These are phyloP conservation scores for Citrus inodora DNA, from an alignment of 345 rosid species.

Conservation along the genomic window DNA sequence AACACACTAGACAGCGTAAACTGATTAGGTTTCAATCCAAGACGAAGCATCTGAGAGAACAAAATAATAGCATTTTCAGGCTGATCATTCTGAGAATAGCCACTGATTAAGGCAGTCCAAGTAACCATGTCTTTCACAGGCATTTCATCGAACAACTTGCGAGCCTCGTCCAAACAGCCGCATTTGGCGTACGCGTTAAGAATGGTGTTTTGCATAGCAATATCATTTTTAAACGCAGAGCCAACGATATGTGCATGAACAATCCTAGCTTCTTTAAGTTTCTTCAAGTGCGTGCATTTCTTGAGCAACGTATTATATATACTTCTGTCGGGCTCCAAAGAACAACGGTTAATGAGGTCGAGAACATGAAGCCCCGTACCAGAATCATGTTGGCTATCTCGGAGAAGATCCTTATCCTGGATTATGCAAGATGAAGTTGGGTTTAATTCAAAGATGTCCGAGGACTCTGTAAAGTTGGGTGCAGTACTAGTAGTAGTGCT, in stretches of 20 bases:
- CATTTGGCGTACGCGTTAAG: slow-evolving; percentile 50
- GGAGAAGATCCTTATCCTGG: slow-evolving; percentile 26
- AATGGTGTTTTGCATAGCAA: slow-evolving; percentile 38
- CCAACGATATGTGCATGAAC: slow-evolving; percentile 37
- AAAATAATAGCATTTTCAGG: slow-evolving; percentile 43
- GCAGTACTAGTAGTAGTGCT: background rate
- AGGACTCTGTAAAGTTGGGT: too few relatives aligned
- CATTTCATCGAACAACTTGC: slow-evolving; percentile 53
- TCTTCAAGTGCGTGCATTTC: slow-evolving; percentile 39
- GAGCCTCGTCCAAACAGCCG: slow-evolving; percentile 42
- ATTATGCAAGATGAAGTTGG: slow-evolving; percentile 4
- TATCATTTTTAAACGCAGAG: slow-evolving; percentile 34
- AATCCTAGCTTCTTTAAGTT: slow-evolving; percentile 32
- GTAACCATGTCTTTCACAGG: slow-evolving; percentile 37
- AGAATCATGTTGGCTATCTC: slow-evolving; percentile 14
- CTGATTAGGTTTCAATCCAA: slow-evolving; percentile 44
- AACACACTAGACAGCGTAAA: slow-evolving; percentile 56
- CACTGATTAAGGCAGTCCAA: slow-evolving; percentile 63
- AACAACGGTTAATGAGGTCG: slow-evolving; percentile 28
- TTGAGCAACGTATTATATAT: slow-evolving; percentile 37
- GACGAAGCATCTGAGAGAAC: slow-evolving; percentile 42
- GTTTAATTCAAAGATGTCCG: too few relatives aligned
- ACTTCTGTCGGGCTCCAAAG: slow-evolving; percentile 29
- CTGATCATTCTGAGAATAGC: slow-evolving; percentile 46
- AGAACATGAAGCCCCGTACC: slow-evolving; percentile 37